Evolutionary conservation across 2,329 filamentous ascomycete genomes (phyloP), one percentile per base, ranked within the genome.

Genomic region (Trichothecium roseum): DNA sequence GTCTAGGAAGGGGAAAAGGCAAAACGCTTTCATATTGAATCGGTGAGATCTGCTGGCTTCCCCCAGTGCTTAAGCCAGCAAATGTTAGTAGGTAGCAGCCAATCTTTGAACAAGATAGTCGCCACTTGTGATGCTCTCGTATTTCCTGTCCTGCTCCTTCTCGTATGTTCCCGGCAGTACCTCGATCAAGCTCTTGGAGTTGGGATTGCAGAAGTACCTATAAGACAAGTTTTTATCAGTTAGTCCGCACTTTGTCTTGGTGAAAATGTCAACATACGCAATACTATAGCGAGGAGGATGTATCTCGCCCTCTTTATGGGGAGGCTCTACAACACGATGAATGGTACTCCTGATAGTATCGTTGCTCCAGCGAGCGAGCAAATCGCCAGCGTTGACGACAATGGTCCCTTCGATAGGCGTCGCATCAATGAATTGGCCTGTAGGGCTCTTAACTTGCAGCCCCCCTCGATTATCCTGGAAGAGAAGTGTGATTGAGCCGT

Each of bases 151-250:
- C 38, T 63, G 60, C 40, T 81, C 69, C 4, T 56, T 53, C 2
- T 57, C 62, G 51, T 74, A 89, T 0, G 86, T 94, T 0, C 84
- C 83, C 0, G 85, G 86, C 30, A 94, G 74, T 2, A 80, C 84
- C 46, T 91, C 82, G 44, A 94, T 93, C 37, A 72, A 63, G 45
- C 69, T 73, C 40, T 83, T 73, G 52, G 76, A 81, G 52, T 93
- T 87, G 8, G 86, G 85, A 47, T 93, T 89, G 65, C 86, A 93
- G 54, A 94, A 93, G 61, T 93, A 93, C 4, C 70, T 74, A n/a
- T n/a, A n/a, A n/a, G n/a, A n/a, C n/a, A n/a, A n/a, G n/a, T n/a
- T n/a, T n/a, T n/a, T n/a, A n/a, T 28, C 14, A 28, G 15, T 17
- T 7, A 16, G 9, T 3, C 17, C 15, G 17, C 14, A 14, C 10